These are phyloP conservation scores for Boeremia exigua DNA, from an alignment of 2,329 filamentous ascomycete genomes.

Conservation along the genomic window DNA sequence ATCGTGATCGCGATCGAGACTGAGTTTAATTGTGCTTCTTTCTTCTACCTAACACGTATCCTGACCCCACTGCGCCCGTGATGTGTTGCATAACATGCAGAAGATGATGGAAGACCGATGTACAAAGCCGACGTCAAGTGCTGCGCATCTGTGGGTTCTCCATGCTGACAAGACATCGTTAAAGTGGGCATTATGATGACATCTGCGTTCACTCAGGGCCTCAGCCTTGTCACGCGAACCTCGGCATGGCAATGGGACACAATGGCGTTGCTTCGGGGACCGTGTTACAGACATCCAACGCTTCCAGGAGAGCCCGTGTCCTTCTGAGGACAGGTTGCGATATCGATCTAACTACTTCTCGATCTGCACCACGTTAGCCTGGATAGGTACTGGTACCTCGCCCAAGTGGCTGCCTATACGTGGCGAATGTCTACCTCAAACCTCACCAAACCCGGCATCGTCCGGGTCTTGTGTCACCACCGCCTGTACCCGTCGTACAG, in stretches of 20 bases:
- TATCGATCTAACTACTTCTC: not conserved
- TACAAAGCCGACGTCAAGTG: conserved; percentile 14
- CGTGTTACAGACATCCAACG: not conserved
- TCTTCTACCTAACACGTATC: conserved; percentile 1
- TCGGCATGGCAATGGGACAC: not conserved
- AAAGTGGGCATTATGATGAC: conserved; percentile 6
- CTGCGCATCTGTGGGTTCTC: conserved; percentile 11
- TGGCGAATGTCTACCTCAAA: conserved; percentile 8
- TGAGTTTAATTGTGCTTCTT: conserved; percentile 4
- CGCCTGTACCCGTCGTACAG: not conserved
- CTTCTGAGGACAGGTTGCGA: not conserved
- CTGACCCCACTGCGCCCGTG: conserved; percentile 9
- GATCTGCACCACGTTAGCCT: not conserved
- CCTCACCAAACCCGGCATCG: not conserved
- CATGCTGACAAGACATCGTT: not conserved
- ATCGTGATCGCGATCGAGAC: conserved; percentile 13
- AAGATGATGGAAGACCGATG: conserved; percentile 7
- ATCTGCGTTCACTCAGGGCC: not conserved
- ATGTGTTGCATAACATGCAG: conserved; percentile 9
- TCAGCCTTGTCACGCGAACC: not conserved
- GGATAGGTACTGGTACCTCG: not conserved
- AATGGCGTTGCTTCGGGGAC: not conserved
- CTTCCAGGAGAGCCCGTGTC: not conserved
- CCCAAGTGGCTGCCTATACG: conserved; percentile 6
- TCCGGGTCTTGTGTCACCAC: conserved; percentile 1